phyloP scores from a whole-genome alignment of 169 alveolate species.

The Plasmodium blacklocki region DNA sequence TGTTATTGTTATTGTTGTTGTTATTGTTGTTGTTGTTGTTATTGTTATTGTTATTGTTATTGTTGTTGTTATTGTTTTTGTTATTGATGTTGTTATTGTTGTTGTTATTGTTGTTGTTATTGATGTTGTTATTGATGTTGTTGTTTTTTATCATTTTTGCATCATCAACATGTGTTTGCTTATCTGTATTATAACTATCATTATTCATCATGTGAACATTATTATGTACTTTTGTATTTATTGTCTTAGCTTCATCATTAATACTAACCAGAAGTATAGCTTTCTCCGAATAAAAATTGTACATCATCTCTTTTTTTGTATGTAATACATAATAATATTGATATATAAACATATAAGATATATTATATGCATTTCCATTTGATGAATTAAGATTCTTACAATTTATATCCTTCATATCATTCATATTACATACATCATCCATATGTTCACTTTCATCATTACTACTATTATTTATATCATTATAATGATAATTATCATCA shows the following conservation, averaged over 20 bases:
- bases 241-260: slow-evolving; percentile 5
- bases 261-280: slow-evolving; percentile 40
- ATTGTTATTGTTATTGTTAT: background rate
- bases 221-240: background rate
- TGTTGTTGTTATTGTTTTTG: background rate
- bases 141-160: too few relatives aligned
- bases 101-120: background rate
- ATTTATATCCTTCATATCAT: slow-evolving; percentile 8
- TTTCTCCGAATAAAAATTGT: slow-evolving; percentile 58
- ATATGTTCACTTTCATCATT: background rate
- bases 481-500: background rate
- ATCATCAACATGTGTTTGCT: background rate
- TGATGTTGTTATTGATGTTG: background rate
- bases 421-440: background rate
- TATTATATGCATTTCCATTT: slow-evolving; percentile 37
- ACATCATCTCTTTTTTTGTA: slow-evolving; percentile 68
- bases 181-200: background rate
- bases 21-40: background rate
- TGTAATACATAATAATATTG: slow-evolving; percentile 65
- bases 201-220: background rate
- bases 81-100: background rate
- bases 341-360: slow-evolving; percentile 55
- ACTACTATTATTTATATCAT: background rate
- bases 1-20: background rate
- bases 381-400: slow-evolving; percentile 3